Evolutionary conservation across 1,284 basidiomycete species (phyloP), one percentile per base, ranked within the genome.

Genomic region (Singerocomus inundabilis): DNA sequence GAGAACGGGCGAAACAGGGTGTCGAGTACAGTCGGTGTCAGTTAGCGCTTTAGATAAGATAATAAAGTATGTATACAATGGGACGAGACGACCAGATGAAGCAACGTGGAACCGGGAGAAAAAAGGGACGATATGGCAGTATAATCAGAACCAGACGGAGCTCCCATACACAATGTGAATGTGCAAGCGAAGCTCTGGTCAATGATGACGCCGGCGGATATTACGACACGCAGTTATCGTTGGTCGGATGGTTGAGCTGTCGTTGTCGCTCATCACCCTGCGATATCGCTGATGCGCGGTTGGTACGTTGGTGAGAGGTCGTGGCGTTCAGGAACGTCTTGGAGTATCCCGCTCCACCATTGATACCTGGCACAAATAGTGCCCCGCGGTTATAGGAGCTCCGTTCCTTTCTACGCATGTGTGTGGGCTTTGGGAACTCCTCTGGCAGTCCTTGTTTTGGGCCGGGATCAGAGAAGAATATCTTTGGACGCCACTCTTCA

Each of bases 401-500:
- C 11, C 87, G 78, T 66, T 90, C 87, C 65, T 89, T 90, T 58
- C 88, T 76, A 34, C 82, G 72, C 36, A 87, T 76, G 62, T 90
- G 86, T 8, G 87, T 90, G 29, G 88, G 84, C 29, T 82, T 72
- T 2, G 91, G 91, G 70, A 93, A 93, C 6, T 85, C 84, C 64
- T 93, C 88, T 0, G 84, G 80, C 28, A 86, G 71, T 7, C 91
- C 91, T 65, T 85, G 79, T 45, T 81, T 71, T 7, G 80, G 79
- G 6, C 91, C 91, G 28, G 73, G 64, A 16, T 77, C 77, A 18
- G 88, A 89, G 63, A 84, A 84, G 69, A 91, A 93, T 52, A 93
- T 89, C 64, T 89, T 87, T 5, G 91, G 91, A 25, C 86, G 79
- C 83, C 89, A 93, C 6, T 80, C 76, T 60, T 87, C 84, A 35